Evolutionary conservation across 2,329 filamentous ascomycete genomes (phyloP).

Genomic region (Trichophyton mentagrophytes): DNA sequence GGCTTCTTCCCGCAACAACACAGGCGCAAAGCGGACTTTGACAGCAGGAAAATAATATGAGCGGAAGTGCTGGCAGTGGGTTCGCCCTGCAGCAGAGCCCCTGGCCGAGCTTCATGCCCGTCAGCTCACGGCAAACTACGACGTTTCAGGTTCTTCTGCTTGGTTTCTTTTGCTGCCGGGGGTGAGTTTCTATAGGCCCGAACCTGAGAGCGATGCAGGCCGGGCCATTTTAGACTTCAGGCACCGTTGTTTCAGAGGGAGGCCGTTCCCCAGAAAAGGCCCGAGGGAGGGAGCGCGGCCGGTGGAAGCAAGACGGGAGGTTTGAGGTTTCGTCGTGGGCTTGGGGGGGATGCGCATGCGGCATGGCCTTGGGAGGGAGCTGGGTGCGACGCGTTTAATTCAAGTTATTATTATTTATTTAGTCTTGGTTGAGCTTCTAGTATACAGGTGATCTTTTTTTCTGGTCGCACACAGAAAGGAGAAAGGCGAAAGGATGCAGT

Average conservation of each 20-base stretch:
- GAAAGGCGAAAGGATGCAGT: neutral
- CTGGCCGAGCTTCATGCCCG: neutral
- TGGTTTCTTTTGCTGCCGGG: neutral
- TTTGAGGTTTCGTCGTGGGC: no score
- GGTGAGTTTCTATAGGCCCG: constrained; percentile 2
- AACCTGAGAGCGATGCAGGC: neutral
- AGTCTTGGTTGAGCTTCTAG: neutral
- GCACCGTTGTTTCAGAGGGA: constrained; percentile 4
- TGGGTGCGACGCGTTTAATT: neutral
- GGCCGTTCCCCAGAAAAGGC: neutral
- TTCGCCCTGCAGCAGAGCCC: neutral
- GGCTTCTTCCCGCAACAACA: neutral
- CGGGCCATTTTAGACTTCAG: neutral
- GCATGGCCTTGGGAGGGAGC: neutral
- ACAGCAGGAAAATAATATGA: neutral
- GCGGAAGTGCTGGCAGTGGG: neutral
- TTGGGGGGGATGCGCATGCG: no score
- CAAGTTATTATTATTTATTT: neutral
- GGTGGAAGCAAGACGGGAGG: neutral
- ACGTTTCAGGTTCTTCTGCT: neutral
- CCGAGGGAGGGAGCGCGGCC: neutral
- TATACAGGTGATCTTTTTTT: neutral
- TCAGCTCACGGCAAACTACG: neutral
- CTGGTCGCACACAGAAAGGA: neutral
- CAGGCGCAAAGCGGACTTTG: no score